Evolutionary conservation across 345 rosid species (phyloP), one percentile per base, ranked within the genome.

Genomic region (Nephelium lappaceum): DNA sequence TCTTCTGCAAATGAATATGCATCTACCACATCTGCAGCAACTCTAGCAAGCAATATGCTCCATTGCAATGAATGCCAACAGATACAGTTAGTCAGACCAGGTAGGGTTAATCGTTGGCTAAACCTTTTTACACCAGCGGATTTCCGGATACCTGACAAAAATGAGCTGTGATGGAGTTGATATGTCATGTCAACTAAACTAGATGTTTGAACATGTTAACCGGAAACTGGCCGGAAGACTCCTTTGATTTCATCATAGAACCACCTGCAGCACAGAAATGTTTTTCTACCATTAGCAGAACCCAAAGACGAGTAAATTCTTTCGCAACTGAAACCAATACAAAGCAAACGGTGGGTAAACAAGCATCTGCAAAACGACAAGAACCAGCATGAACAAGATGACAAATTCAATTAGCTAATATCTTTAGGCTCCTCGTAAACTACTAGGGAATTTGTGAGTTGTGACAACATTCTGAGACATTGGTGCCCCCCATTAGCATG

Each of bases 201-300:
- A 73, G 75, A 23, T 43, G 45, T 31, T 74, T 42, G n/a, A 57
- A 36, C 45, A 31, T 74, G 53, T 83, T 76, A 92, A 85, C 82
- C 77, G 21, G 88, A 82, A 80, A 88, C 83, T 67, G 93, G 88
- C 72, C 85, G 91, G 78, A 90, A 92, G 62, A 58, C 85, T 49
- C 90, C 88, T 82, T 87, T 89, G 36, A 42, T 39, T 82, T 88
- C 88, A 80, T 92, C 93, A 53, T 83, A 92, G 79, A 90, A 88
- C 93, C 95, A 88, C 57, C 95, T 90, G 91, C 86, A 84, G 77
- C 24, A 69, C 6, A 74, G 70, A 68, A 69, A n/a, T 21, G 41
- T 78, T 69, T 31, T 31, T 31, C 36, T 31, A 31, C 36, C 36
- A 31, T 31, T 31, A 31, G 36, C 2, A 31, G 36, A 31, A 2